Conservation (phyloP, 2,329 filamentous ascomycete species). For the Mycocentrospora acerina region DNA sequence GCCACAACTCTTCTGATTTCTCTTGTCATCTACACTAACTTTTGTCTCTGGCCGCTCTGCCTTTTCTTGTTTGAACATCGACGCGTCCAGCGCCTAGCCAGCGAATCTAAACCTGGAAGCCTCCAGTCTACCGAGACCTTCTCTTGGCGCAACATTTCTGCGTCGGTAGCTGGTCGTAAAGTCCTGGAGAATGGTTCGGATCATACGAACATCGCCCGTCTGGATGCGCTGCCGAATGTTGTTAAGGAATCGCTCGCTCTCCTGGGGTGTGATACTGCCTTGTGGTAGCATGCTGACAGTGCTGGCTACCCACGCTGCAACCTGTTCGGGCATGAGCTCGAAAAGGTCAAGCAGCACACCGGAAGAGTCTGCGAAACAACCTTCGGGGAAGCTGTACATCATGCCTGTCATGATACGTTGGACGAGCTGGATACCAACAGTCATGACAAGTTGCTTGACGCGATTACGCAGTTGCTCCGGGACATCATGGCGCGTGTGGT, state of each 20-base stretch:
- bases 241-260: slow-evolving; percentile 76
- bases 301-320: slow-evolving; percentile 76
- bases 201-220: slow-evolving; percentile 71
- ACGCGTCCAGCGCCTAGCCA: slow-evolving; percentile 26
- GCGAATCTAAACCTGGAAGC: slow-evolving; percentile 82
- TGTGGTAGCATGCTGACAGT: slow-evolving; percentile 82
- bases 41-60: no score
- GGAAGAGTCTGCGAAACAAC: slow-evolving; percentile 93
- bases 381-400: slow-evolving; percentile 98
- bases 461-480: slow-evolving; percentile 69
- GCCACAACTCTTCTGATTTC: no score
- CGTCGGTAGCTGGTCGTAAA: slow-evolving; percentile 94
- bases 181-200: slow-evolving; percentile 84
- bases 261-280: slow-evolving; percentile 70
- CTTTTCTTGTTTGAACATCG: no score
- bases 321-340: slow-evolving; percentile 78
- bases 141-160: slow-evolving; percentile 90
- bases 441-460: slow-evolving; percentile 70
- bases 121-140: slow-evolving; percentile 85
- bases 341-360: slow-evolving; percentile 90
- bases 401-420: slow-evolving; percentile 93
- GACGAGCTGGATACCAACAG: slow-evolving; percentile 74
- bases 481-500: slow-evolving; percentile 60
- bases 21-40: no score
- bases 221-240: slow-evolving; percentile 79